Conservation (phyloP, 345 rosid species). For the Psidium friedrichsthalianum region DNA sequence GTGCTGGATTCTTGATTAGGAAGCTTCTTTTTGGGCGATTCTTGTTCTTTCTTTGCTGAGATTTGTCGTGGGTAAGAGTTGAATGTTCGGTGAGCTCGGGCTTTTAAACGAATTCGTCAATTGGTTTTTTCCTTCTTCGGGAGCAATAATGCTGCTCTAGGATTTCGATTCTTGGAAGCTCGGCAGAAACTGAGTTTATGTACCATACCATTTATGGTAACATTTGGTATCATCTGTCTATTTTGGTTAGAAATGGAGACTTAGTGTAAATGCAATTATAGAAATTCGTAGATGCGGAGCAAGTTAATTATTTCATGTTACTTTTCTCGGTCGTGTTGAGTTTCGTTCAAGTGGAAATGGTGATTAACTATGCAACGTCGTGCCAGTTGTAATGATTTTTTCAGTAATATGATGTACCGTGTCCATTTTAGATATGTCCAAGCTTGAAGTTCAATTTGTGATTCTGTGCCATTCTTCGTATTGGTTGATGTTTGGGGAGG, state of each 20-base stretch:
- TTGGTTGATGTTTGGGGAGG: not conserved
- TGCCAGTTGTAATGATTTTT: not conserved
- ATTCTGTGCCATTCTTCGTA: not conserved
- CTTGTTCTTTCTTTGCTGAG: not conserved
- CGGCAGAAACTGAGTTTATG: not conserved
- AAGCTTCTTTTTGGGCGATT: not conserved
- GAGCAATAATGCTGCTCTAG: not conserved
- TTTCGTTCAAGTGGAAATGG: not conserved
- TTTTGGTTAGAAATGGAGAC: not conserved
- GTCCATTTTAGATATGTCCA: not conserved
- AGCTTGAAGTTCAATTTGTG: not conserved
- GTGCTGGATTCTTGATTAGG: not conserved
- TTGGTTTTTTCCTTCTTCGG: not conserved
- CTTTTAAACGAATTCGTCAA: not conserved
- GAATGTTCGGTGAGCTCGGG: not conserved
- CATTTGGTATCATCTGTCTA: not conserved
- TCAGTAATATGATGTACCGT: not conserved
- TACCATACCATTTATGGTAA: not conserved
- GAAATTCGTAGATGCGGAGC: not conserved
- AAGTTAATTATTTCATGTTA: not conserved
- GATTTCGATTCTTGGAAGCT: not conserved
- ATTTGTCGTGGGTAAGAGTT: not conserved
- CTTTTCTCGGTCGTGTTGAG: not conserved
- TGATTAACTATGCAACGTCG: not conserved
- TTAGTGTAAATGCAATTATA: not conserved